Percentiles rank a stretch among this genome's conserved stretches.
Conservation (phyloP, 257 asterid genomes). For the Lavandula angustifolia region DNA sequence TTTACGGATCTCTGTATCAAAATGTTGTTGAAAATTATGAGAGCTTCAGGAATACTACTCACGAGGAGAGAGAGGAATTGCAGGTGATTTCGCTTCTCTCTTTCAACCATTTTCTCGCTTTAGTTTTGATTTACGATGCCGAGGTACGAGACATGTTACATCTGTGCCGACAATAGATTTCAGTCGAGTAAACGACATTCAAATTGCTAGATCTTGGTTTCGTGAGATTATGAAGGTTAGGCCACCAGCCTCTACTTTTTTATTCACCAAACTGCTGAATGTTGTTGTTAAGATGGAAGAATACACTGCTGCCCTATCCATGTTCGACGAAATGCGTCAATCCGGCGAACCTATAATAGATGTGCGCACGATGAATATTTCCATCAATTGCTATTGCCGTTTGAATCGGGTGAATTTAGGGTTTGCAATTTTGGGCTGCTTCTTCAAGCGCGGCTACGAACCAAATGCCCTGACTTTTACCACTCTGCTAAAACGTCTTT, state of each 20-base stretch:
- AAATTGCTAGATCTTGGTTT: conserved; percentile 4
- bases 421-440: too few species aligned
- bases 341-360: background rate
- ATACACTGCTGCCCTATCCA: background rate
- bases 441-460: too few species aligned
- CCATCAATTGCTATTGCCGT: conserved; percentile 8
- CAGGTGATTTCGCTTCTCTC: background rate
- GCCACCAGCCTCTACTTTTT: background rate
- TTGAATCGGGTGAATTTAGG: too few species aligned
- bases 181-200: background rate
- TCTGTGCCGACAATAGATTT: background rate
- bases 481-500: too few species aligned
- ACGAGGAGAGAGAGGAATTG: conserved; percentile 11
- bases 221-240: background rate
- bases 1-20: too few species aligned
- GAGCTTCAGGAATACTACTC: background rate
- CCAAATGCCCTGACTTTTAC: too few species aligned
- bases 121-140: background rate
- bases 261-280: background rate
- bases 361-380: conserved; percentile 18
- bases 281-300: background rate
- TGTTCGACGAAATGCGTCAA: conserved; percentile 25
- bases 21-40: background rate
- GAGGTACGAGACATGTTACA: background rate
- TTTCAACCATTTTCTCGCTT: background rate